These are phyloP conservation scores for Macrolepiota dolichaula DNA, from an alignment of 768 basidiomycete species.

Conservation along the genomic window DNA sequence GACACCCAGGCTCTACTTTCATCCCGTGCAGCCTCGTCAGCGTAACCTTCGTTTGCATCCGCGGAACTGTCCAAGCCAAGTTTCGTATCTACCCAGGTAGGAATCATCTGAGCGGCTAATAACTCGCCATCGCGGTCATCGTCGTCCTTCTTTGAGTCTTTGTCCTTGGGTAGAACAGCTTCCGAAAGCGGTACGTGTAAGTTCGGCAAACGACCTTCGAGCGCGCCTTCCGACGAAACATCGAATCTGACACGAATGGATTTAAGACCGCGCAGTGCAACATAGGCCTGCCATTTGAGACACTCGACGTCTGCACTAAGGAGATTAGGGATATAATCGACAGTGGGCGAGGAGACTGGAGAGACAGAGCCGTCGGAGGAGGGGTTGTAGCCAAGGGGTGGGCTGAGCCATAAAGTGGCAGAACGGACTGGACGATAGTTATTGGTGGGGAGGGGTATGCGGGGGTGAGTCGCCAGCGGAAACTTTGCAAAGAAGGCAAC, in stretches of 20 bases:
- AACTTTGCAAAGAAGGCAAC: constrained; percentile 55
- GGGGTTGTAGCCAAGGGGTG: constrained; percentile 29
- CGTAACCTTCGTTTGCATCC: constrained; percentile 65
- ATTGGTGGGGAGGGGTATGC: constrained; percentile 28
- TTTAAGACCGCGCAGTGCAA: constrained; percentile 60
- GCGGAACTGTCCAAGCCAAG: constrained; percentile 34
- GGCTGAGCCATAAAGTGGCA: constrained; percentile 66
- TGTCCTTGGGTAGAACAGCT: constrained; percentile 13
- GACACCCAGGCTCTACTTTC: constrained; percentile 84
- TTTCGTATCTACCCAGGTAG: constrained; percentile 65
- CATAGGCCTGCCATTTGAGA: constrained; percentile 87
- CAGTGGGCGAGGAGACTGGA: constrained; percentile 12
- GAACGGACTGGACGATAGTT: constrained; percentile 14
- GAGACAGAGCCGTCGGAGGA: neutral
- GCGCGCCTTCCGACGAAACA: constrained; percentile 63
- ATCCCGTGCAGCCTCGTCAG: constrained; percentile 51
- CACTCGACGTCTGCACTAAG: constrained; percentile 82
- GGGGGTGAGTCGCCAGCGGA: constrained; percentile 53
- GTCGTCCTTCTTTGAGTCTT: constrained; percentile 18
- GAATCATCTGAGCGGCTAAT: constrained; percentile 65
- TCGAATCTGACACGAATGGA: constrained; percentile 62
- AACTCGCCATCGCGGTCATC: constrained; percentile 42
- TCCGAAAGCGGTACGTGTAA: constrained; percentile 50
- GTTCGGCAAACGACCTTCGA: constrained; percentile 68
- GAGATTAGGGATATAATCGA: constrained; percentile 18